phyloP scores from a whole-genome alignment of 371 early-diverging fungal species.

The Saksenaea vasiformis region DNA sequence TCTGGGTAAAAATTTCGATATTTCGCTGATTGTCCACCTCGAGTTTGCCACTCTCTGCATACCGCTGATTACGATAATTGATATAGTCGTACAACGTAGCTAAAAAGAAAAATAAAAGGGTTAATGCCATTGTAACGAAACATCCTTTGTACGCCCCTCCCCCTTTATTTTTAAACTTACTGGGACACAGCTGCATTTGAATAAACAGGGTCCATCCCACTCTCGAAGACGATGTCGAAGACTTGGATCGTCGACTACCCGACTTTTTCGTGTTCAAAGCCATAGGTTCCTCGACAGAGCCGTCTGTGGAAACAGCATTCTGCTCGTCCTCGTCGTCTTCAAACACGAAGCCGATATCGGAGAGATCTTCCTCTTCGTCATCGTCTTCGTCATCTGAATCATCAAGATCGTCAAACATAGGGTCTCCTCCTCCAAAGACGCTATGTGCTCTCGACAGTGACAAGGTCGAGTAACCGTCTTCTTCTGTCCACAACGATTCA shows the following conservation, averaged over 20 bases:
- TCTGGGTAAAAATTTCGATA: constrained; percentile 51
- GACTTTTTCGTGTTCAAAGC: background rate
- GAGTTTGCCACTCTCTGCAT: constrained; percentile 13
- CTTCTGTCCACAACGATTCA: constrained; percentile 2
- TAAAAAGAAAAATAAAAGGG: constrained; percentile 8
- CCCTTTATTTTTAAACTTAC: constrained; percentile 26
- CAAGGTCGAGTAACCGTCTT: constrained; percentile 5
- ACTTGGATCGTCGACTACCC: constrained; percentile 1
- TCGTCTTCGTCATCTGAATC: constrained; percentile 1
- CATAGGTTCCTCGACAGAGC: background rate
- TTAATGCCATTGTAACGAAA: background rate
- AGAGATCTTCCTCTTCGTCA: background rate
- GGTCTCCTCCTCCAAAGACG: constrained; percentile 17
- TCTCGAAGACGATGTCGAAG: background rate
- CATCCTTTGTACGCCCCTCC: too few species aligned
- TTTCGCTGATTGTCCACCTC: constrained; percentile 48
- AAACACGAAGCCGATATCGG: constrained; percentile 17
- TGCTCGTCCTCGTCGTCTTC: background rate
- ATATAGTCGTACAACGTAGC: constrained; percentile 52
- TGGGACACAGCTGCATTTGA: constrained; percentile 87
- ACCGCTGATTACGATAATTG: constrained; percentile 33
- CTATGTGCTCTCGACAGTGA: background rate
- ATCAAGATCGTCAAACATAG: constrained; percentile 16
- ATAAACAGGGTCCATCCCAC: constrained; percentile 71
- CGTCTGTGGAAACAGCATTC: background rate